Conservation (phyloP, 768 basidiomycete genomes). For the Hericium erinaceus region DNA sequence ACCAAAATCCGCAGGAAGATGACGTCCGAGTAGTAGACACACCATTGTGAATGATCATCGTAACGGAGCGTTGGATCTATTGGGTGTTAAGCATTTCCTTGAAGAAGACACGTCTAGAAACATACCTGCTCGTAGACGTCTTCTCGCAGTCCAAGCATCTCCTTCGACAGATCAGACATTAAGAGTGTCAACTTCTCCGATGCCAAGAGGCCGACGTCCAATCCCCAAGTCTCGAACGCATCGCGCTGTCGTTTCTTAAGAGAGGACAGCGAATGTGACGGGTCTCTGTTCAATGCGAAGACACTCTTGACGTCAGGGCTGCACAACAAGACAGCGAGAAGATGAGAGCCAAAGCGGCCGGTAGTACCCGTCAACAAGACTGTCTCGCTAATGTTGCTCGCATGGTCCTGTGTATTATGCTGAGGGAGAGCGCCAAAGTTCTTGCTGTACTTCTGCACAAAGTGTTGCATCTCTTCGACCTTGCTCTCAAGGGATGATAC, state of each 20-base stretch:
- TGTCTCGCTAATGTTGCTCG: neutral
- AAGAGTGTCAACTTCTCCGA: neutral
- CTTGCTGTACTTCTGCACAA: neutral
- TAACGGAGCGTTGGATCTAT: neutral
- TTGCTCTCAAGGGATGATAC: neutral
- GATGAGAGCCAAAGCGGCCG: neutral
- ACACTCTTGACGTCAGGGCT: neutral
- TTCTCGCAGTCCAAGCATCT: neutral
- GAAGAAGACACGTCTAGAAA: neutral
- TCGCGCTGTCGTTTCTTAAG: neutral
- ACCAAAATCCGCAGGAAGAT: neutral
- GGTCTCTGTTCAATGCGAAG: neutral
- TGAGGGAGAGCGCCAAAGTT: neutral
- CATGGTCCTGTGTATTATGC: neutral
- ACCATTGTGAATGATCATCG: neutral
- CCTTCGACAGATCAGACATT: neutral
- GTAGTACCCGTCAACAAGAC: neutral
- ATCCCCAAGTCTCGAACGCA: neutral
- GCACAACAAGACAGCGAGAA: neutral
- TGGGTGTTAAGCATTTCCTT: too few relatives aligned
- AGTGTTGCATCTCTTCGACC: neutral
- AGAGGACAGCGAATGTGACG: neutral
- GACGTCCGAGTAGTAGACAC: neutral
- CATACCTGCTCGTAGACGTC: neutral
- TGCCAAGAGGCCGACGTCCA: neutral